Conservation (phyloP, 78 protist species). For the Chrysochromulina parva region DNA sequence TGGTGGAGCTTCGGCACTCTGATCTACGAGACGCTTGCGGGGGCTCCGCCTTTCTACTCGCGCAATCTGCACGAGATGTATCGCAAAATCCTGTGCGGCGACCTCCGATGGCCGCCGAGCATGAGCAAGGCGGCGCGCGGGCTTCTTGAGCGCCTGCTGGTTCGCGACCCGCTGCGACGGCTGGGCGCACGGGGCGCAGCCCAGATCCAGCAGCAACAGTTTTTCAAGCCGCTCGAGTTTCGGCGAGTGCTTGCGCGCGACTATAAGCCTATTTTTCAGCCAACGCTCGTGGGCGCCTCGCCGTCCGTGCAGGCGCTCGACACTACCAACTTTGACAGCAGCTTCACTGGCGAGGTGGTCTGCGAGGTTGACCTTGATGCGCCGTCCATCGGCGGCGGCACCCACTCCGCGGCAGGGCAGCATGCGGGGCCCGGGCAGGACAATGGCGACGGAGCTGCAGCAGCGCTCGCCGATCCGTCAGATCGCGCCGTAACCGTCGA, state of each 20-base stretch:
- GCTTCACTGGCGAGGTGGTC: too few relatives aligned
- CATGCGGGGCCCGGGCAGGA: too few relatives aligned
- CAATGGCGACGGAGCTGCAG: too few relatives aligned
- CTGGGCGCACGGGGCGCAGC: not conserved
- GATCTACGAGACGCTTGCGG: not conserved
- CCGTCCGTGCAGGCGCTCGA: too few relatives aligned
- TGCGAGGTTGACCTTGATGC: too few relatives aligned
- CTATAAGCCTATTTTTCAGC: not conserved
- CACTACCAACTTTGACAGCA: too few relatives aligned
- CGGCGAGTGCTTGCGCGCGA: not conserved
- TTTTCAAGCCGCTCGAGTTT: not conserved
- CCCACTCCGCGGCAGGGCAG: too few relatives aligned
- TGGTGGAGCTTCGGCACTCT: not conserved
- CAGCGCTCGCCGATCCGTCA: too few relatives aligned
- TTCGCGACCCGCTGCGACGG: not conserved
- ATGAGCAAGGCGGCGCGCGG: not conserved
- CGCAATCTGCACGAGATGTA: not conserved
- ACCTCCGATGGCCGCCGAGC: not conserved
- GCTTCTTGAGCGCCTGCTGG: not conserved
- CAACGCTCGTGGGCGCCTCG: not conserved
- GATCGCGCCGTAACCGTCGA: too few relatives aligned
- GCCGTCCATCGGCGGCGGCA: too few relatives aligned
- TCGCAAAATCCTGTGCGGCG: not conserved
- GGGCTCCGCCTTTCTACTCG: not conserved
- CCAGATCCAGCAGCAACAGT: not conserved